phyloP scores from a whole-genome alignment of 208 protist species.

The Balamuthia mandrillaris region DNA sequence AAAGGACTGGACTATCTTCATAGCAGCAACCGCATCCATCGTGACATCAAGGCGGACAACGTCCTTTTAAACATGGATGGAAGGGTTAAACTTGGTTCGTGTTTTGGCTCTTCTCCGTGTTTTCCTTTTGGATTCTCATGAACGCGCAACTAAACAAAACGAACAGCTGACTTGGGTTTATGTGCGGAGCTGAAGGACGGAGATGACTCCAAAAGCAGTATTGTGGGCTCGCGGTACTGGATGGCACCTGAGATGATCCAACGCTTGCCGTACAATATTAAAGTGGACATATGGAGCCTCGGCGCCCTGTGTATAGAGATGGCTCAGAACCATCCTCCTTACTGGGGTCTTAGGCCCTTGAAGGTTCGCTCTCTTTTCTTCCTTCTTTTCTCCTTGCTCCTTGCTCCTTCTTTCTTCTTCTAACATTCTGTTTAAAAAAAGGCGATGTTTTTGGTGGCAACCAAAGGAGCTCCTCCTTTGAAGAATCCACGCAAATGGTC shows the following conservation, averaged over 20 bases:
- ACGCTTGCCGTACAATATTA: not conserved
- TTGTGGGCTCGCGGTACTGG: constrained; percentile 15
- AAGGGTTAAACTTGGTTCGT: constrained; percentile 23
- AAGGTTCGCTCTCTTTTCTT: not conserved
- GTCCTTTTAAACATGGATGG: constrained; percentile 10
- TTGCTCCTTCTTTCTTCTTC: not conserved
- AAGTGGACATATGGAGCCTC: not conserved
- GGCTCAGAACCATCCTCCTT: not conserved
- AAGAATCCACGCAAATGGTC: constrained; percentile 52
- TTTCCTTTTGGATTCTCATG: not conserved
- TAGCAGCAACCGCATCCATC: constrained; percentile 1
- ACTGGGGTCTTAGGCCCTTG: not conserved
- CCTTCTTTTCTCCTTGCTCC: not conserved
- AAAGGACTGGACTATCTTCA: not conserved
- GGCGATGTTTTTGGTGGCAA: constrained; percentile 54
- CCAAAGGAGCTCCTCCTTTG: constrained; percentile 59
- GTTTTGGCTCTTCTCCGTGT: not conserved
- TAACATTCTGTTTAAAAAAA: not conserved
- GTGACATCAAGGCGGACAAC: constrained; percentile 32
- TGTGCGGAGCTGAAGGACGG: constrained; percentile 9
- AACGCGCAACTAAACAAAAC: not conserved
- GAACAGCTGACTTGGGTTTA: constrained; percentile 8
- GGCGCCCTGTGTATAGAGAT: not conserved
- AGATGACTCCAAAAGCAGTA: not conserved
- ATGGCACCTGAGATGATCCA: constrained; percentile 33